Conservation (phyloP, 495 filamentous ascomycete genomes). For the Aspergillus saccharolyticus region DNA sequence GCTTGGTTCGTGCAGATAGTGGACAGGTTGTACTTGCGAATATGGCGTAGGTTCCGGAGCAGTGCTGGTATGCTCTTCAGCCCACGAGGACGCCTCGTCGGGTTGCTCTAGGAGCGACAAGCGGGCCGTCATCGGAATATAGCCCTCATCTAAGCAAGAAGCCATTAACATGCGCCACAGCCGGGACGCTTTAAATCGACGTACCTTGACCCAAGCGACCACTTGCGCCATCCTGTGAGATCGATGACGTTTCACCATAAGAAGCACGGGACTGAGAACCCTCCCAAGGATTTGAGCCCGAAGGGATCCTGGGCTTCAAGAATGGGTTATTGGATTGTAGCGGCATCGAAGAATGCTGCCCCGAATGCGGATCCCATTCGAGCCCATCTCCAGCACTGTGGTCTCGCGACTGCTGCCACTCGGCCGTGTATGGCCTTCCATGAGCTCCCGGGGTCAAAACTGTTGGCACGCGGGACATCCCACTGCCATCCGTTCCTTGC, state of each 20-base stretch:
- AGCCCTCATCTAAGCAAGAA: slow-evolving; percentile 33
- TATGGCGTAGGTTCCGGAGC: background rate
- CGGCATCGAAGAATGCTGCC: slow-evolving; percentile 19
- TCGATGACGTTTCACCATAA: slow-evolving; percentile 17
- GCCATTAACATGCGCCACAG: background rate
- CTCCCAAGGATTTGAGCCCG: slow-evolving; percentile 22
- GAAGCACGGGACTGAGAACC: slow-evolving; percentile 23
- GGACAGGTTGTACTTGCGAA: slow-evolving; percentile 1
- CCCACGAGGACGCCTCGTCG: slow-evolving; percentile 24
- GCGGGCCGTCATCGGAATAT: slow-evolving; percentile 45
- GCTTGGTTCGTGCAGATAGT: slow-evolving; percentile 8
- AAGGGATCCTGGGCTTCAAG: slow-evolving; percentile 25
- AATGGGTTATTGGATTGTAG: slow-evolving; percentile 45
- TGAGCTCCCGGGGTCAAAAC: slow-evolving; percentile 26
- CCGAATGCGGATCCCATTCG: slow-evolving; percentile 23
- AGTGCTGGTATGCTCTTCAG: slow-evolving; percentile 10
- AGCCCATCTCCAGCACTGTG: slow-evolving; percentile 6
- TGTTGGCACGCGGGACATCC: slow-evolving; percentile 19
- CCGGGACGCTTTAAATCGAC: background rate
- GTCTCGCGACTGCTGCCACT: slow-evolving; percentile 15
- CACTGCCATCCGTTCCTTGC: slow-evolving; percentile 8
- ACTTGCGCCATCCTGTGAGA: slow-evolving; percentile 22
- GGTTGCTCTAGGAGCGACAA: slow-evolving; percentile 36
- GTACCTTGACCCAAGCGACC: slow-evolving; percentile 33
- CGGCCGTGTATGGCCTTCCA: slow-evolving; percentile 22